phyloP scores from a whole-genome alignment of 495 filamentous ascomycete species.

The Lindgomyces ingoldianus region DNA sequence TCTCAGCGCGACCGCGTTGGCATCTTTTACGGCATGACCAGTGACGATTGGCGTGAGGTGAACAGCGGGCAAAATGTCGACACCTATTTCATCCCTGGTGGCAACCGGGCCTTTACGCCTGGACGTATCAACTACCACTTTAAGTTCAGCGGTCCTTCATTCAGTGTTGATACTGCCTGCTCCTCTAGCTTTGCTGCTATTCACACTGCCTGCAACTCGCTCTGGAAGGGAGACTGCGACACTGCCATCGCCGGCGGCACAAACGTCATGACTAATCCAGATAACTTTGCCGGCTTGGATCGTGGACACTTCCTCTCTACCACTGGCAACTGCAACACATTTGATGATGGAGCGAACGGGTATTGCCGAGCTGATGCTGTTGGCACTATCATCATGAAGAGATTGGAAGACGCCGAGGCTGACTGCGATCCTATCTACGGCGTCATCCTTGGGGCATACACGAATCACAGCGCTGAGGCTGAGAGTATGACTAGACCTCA shows the following conservation, averaged over 20 bases:
- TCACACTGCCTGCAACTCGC: slow-evolving; percentile 43
- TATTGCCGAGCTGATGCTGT: slow-evolving; percentile 48
- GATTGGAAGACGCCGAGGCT: slow-evolving; percentile 40
- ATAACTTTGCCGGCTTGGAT: slow-evolving; percentile 42
- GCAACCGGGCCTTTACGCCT: slow-evolving; percentile 40
- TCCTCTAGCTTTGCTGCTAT: slow-evolving; percentile 45
- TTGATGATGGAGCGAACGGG: slow-evolving; percentile 47
- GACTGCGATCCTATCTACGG: slow-evolving; percentile 44
- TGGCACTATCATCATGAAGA: slow-evolving; percentile 40
- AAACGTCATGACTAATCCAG: slow-evolving; percentile 46
- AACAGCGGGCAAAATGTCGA: slow-evolving; percentile 41
- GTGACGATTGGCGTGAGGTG: slow-evolving; percentile 41
- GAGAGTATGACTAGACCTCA: slow-evolving; percentile 48
- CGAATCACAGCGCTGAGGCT: slow-evolving; percentile 45
- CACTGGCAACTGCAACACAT: slow-evolving; percentile 50
- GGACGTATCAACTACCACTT: slow-evolving; percentile 44
- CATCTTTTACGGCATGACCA: slow-evolving; percentile 46
- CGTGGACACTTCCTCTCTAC: slow-evolving; percentile 45
- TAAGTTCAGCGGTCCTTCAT: slow-evolving; percentile 38
- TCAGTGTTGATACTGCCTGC: slow-evolving; percentile 46
- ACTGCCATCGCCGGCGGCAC: slow-evolving; percentile 49
- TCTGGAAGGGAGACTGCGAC: slow-evolving; percentile 46
- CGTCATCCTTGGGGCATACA: slow-evolving; percentile 37
- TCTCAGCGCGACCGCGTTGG: slow-evolving; percentile 42
- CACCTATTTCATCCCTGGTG: slow-evolving; percentile 43